Conservation (phyloP, 2,329 filamentous ascomycete genomes). For the Talaromyces sp. region DNA sequence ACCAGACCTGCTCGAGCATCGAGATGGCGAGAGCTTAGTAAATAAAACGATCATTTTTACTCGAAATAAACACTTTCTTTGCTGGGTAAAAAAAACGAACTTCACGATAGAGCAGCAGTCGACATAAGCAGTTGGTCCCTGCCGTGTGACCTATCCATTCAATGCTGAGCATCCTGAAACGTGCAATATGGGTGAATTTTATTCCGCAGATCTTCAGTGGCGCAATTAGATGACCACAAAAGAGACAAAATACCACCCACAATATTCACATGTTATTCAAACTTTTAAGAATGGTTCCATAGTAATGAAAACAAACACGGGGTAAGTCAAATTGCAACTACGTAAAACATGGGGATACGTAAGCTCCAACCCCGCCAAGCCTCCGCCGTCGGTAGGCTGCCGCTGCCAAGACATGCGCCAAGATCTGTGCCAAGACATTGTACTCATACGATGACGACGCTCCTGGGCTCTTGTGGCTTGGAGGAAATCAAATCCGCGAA, state of each 20-base stretch:
- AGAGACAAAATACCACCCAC: background rate
- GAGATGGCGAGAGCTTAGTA: background rate
- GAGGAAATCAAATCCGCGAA: background rate
- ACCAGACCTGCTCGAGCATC: background rate
- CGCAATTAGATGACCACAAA: background rate
- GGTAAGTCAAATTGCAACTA: background rate
- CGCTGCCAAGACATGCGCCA: background rate
- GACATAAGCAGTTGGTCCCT: background rate
- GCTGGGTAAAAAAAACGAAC: too few species aligned
- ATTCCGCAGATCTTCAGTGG: background rate
- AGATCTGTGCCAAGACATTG: background rate
- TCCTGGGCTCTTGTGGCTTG: background rate
- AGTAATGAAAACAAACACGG: background rate
- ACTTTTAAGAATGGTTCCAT: background rate
- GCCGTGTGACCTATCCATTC: background rate
- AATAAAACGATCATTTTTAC: background rate
- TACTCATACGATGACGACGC: background rate
- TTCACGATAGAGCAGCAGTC: background rate
- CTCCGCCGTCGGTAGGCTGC: too few species aligned
- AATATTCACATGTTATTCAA: background rate
- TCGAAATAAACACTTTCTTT: background rate
- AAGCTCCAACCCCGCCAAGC: background rate
- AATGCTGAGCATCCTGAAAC: background rate
- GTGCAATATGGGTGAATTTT: too few species aligned
- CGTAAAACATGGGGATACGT: background rate